Evolutionary conservation across 2,329 filamentous ascomycete species (phyloP).

Genomic region (Hirsutella rhossiliensis): DNA sequence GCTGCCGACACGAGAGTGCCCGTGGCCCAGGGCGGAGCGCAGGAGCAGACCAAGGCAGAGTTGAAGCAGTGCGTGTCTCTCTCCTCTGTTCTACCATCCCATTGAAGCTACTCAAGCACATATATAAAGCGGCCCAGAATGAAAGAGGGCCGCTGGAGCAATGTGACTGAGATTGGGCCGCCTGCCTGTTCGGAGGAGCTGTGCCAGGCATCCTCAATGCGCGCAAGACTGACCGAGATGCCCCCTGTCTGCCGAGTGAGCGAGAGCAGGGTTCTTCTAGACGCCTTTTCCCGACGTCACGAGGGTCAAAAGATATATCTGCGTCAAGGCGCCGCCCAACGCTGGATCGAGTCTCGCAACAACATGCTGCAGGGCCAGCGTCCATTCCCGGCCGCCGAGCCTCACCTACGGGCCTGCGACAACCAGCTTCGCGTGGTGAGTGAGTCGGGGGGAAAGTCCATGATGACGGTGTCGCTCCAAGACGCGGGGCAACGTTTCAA

Average conservation of each 20-base stretch:
- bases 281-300: constrained; percentile 49
- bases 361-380: constrained; percentile 38
- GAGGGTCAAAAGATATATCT: constrained; percentile 54
- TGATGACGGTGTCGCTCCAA: too few species aligned
- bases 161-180: too few species aligned
- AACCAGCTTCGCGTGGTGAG: constrained; percentile 44
- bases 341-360: constrained; percentile 45
- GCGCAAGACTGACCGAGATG: neutral
- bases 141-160: too few species aligned
- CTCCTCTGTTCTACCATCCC: neutral
- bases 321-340: constrained; percentile 46
- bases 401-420: constrained; percentile 41
- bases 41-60: constrained; percentile 50
- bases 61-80: constrained; percentile 42
- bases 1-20: constrained; percentile 51
- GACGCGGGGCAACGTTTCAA: neutral
- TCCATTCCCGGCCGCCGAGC: constrained; percentile 32
- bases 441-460: too few species aligned
- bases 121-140: neutral
- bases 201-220: neutral
- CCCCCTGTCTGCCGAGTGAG: neutral
- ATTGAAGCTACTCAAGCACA: neutral
- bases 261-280: constrained; percentile 38
- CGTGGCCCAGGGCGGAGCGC: constrained; percentile 35
- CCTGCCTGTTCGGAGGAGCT: too few species aligned